Evolutionary conservation across 179 eudicot species (phyloP), one percentile per base, ranked within the genome.

Genomic region (Silene coronaria): DNA sequence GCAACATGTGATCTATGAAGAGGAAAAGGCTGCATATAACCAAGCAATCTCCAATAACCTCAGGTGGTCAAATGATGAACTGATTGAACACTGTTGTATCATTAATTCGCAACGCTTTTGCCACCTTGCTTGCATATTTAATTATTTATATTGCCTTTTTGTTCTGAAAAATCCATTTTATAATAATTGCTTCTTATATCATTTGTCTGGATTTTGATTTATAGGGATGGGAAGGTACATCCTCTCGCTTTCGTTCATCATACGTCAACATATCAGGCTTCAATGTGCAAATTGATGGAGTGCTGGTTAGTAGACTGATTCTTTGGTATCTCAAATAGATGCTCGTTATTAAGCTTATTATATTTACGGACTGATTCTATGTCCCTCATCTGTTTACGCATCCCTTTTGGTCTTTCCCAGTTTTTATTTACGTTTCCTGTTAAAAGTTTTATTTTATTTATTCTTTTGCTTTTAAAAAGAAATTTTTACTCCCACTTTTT

Each of bases 271-370:
- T 95, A 95, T 85, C 97, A 92, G 81, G 97, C 99, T 75, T 91
- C 99, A 76, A 80, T 95, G 87, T 95, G 99, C 92, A 95, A 95
- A 84, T 83, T 95, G 78, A 95, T 95, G 88, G 99, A 95, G 71
- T 91, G 89, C 78, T 95, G 99, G 99, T 91, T 73, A 86, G 89
- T 78, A 65, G 16, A 42, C 71, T 34, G 76, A 67, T 16, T 48
- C 12, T 27, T 21, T n/a, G 58, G 5, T 53, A 16, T 14, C 58
- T 53, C 58, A 53, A 53, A 53, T 53, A 53, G 19, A 53, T 53
- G 21, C 21, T 53, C 58, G 21, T 53, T 21, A 53, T 16, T 42
- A 42, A 42, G 48, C 48, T 42, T 42, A 42, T 42, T 42, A 4
- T 17, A 6, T 14, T 16, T 6, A 5, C 13, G n/a, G n/a, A n/a